Evolutionary conservation across 768 basidiomycete genomes (phyloP), one percentile per base, ranked within the genome.

Genomic region (Pleurotus giganteus): DNA sequence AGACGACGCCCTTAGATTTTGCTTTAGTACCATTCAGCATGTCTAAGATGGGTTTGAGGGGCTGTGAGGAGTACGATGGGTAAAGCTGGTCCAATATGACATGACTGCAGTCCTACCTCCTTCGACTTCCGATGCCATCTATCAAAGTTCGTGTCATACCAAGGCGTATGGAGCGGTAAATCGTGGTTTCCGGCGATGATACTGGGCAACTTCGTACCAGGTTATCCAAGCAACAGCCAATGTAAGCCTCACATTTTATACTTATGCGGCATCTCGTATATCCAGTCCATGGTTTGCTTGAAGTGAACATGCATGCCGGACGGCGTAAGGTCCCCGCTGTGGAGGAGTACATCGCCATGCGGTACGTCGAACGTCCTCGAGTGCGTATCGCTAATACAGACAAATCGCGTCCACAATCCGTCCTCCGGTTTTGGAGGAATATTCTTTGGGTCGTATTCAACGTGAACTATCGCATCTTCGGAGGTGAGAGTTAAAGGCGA

Each of bases 151-250:
- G 42, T 36, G 27, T 77, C 74, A 54, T 78, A 80, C 71, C 70
- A 80, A 1, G 66, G 67, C 2, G 57, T 57, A 56, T 81, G 70
- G 6, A 80, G 56, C 0, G 72, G 60, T 31, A 85, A 66, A 59
- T 89, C 87, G 59, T 88, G 87, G 58, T 89, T 88, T n/a, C 88
- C 86, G 31, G 81, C 85, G 45, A 88, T 82, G 50, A 89, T 72
- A 56, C 85, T 87, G 57, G 4, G 6, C 23, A 36, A 36, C 47
- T 26, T 36, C 39, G 45, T 29, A 17, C 24, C 28, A 36, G 7
- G 31, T 12, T 17, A 43, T 36, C 49, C 27, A 32, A 15, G 29
- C 28, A 24, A 44, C 34, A 39, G 23, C 7, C 31, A 34, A 21
- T 19, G 26, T 51, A 70, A 42, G 64, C 82, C 44, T 57, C 43